A percentile compares a stretch with the other conserved stretches of the same genome.
Evolutionary conservation across 306 rosid genomes (phyloP).

Genomic region (Alnus rubra): DNA sequence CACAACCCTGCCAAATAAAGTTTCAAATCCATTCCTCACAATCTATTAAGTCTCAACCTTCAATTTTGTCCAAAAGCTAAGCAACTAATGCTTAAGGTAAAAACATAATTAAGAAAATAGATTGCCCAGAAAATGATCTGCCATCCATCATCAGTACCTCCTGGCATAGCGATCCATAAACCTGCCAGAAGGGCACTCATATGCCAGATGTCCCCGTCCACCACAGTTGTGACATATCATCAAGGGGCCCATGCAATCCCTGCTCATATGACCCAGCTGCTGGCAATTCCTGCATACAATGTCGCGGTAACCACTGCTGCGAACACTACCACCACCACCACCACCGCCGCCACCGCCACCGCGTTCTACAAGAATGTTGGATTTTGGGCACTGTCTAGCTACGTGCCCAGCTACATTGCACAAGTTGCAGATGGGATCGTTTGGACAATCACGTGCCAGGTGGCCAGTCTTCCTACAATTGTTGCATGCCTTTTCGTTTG

Average conservation of each 20-base stretch:
- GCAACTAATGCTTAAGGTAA: conserved; percentile 16
- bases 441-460: conserved; percentile 97
- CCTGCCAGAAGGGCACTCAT: conserved; percentile 97
- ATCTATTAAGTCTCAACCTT: conserved; percentile 17
- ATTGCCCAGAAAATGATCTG: conserved; percentile 7
- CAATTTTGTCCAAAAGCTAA: background rate
- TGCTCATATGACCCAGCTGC: conserved; percentile 92
- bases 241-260: conserved; percentile 98
- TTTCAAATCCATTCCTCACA: conserved; percentile 32
- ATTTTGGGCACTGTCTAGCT: conserved; percentile 87
- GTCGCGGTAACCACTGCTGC: conserved; percentile 62
- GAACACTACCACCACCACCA: conserved; percentile 17
- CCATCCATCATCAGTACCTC: conserved; percentile 71
- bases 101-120: conserved; percentile 16
- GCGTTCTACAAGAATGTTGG: conserved; percentile 56
- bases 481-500: conserved; percentile 97
- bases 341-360: too few species aligned
- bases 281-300: conserved; percentile 91
- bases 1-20: conserved; percentile 22
- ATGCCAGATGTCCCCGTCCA: conserved; percentile 95
- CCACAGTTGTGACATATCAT: conserved; percentile 98
- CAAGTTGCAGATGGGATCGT: conserved; percentile 86
- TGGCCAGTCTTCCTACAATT: conserved; percentile 98
- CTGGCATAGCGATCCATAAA: conserved; percentile 85
- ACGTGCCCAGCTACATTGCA: conserved; percentile 97